phyloP scores from a whole-genome alignment of 495 filamentous ascomycete genomes.

The Penicillium cinerascens region DNA sequence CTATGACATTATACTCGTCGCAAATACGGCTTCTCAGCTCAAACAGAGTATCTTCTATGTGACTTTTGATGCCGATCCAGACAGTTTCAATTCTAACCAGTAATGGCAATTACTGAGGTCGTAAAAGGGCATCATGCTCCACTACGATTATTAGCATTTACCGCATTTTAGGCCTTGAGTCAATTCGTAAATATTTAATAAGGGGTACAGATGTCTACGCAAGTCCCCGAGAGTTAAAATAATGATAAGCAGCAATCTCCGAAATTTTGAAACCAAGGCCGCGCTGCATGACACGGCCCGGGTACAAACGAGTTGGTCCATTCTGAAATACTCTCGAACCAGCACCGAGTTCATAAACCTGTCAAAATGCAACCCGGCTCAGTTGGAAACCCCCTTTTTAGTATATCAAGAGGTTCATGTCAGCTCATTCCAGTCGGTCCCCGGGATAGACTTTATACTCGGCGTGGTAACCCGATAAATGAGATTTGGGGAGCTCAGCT shows the following conservation, averaged over 20 bases:
- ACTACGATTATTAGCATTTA: neutral
- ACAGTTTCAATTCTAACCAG: too few species aligned
- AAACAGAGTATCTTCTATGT: neutral
- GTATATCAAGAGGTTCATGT: neutral
- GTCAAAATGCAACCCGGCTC: neutral
- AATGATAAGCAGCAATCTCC: neutral
- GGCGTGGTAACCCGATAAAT: neutral
- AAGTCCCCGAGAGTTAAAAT: neutral
- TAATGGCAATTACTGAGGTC: neutral
- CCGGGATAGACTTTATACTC: neutral
- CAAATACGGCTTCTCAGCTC: neutral
- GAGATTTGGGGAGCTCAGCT: neutral
- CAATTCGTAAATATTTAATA: neutral
- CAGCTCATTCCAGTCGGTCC: neutral
- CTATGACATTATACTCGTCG: neutral
- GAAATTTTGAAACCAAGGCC: neutral
- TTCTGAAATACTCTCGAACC: neutral
- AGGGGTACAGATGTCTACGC: neutral
- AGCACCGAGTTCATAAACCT: neutral
- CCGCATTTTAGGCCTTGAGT: neutral
- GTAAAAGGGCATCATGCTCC: neutral
- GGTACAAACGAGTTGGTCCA: neutral
- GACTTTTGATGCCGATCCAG: neutral
- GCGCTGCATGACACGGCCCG: neutral
- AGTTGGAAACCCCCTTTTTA: neutral